Evolutionary conservation across 495 filamentous ascomycete species (phyloP).

Genomic region (Lasiosphaeriaceae sp.): DNA sequence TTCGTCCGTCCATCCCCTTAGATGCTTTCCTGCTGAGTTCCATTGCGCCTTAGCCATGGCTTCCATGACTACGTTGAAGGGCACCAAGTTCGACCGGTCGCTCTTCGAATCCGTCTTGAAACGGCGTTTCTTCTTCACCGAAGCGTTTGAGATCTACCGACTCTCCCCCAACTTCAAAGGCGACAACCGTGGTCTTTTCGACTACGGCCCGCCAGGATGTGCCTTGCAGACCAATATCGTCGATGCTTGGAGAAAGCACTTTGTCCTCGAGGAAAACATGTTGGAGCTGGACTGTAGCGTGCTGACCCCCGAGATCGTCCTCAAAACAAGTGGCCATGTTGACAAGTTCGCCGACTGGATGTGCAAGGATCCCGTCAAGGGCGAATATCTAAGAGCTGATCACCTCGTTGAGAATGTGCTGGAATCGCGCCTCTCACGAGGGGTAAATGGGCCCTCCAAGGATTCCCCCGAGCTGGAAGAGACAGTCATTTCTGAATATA

Average conservation of each 20-base stretch:
- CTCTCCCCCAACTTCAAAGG: conserved; percentile 62
- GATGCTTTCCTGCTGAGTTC: background rate
- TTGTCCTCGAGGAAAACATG: conserved; percentile 79
- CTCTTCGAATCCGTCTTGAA: conserved; percentile 42
- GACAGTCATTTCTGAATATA: conserved; percentile 60
- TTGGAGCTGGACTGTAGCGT: conserved; percentile 74
- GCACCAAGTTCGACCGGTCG: conserved; percentile 40
- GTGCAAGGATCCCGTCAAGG: conserved; percentile 50
- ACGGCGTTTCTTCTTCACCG: conserved; percentile 42
- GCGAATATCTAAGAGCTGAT: conserved; percentile 48
- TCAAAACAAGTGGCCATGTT: conserved; percentile 91
- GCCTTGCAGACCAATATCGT: conserved; percentile 64
- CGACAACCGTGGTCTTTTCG: conserved; percentile 65
- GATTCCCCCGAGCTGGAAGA: conserved; percentile 62
- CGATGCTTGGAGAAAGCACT: conserved; percentile 82
- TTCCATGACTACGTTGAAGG: conserved; percentile 38
- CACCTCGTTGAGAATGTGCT: conserved; percentile 50
- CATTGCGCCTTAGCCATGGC: background rate
- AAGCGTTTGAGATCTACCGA: conserved; percentile 59
- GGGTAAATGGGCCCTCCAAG: conserved; percentile 39
- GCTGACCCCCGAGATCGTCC: conserved; percentile 65
- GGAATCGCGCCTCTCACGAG: conserved; percentile 33
- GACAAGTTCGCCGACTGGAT: conserved; percentile 88
- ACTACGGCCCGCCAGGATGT: conserved; percentile 66
- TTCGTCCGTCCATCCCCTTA: no score